Base-by-base conservation (phyloP, 2,329 filamentous ascomycete species). In the Microdochium nivale region DNA sequence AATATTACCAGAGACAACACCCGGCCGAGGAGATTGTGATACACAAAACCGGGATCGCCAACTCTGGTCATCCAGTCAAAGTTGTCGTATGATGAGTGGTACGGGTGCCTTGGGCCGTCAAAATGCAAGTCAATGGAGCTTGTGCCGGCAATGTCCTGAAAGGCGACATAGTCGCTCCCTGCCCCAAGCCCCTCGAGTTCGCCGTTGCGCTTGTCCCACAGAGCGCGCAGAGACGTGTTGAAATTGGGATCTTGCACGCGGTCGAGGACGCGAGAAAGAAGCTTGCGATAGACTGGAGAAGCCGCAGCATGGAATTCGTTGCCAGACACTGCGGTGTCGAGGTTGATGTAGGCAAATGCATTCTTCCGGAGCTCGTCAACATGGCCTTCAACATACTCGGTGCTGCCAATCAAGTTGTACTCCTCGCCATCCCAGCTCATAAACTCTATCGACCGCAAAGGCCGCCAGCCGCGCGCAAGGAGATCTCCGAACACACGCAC, bases 351-450 rank as follows among this genome's bases (percentile, higher is more conserved):
- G 10, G 88, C 91, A 56, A 89, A 83, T 0, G 81, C 92, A 59
- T 94, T 79, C 19, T 79, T 73, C 43, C 88, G 85, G 7, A 99
- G 76, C 2, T 72, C 67, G 0, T 91, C 83, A 25, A 90, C 75
- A 58, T 92, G 85, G 47, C 87, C 86, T 70, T 99, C 94, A 47
- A 99, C 94, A 62, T 87, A 92, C 67, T 99, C 94, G 1, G 94
- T 97, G 11, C 90, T 95, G 9, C 94, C 94, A 53, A 96, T 88
- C 47, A 94, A 73, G 67, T 96, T 96, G 72, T 96, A 97, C 67
- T 92, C 90, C 59, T 86, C 86, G 3, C 82, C 94, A 66, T 99
- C 94, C 94, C 94, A 99, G 32, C 89, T 96, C 63, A 91, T 90
- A 67, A 99, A 97, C 66, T 95, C 88, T 57, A 99, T 95, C 3